Conservation (phyloP, 2,329 filamentous ascomycete genomes). For the Diaporthe citriasiana region DNA sequence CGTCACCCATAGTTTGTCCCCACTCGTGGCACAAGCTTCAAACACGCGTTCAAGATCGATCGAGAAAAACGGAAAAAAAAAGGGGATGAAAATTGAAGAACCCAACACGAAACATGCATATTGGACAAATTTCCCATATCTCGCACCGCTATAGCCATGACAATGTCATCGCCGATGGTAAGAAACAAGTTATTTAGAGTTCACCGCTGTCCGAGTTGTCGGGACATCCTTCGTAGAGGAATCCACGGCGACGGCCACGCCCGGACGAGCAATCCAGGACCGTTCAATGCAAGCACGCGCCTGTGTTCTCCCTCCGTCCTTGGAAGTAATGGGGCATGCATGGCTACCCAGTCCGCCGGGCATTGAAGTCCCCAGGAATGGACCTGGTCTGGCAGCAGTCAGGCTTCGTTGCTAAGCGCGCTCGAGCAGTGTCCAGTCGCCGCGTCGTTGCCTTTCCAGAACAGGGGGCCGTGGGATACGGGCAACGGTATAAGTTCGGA, state of each 20-base stretch:
- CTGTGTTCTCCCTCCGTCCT: not conserved
- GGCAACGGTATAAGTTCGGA: slow-evolving; percentile 18
- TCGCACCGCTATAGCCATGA: not conserved
- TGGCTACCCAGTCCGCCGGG: slow-evolving; percentile 7
- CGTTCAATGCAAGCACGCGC: not conserved
- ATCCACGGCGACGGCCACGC: slow-evolving; percentile 23
- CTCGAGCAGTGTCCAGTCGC: not conserved
- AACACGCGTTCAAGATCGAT: not conserved
- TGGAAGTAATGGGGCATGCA: slow-evolving; percentile 5
- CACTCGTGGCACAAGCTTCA: not conserved
- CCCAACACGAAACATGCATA: slow-evolving; percentile 1
- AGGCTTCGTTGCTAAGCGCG: slow-evolving; percentile 24
- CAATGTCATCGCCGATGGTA: slow-evolving; percentile 14
- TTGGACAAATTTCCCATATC: slow-evolving; percentile 25
- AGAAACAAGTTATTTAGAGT: slow-evolving; percentile 9
- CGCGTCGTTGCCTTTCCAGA: not conserved
- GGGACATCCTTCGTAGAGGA: not conserved
- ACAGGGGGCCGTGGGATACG: slow-evolving; percentile 8
- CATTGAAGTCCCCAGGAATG: slow-evolving; percentile 3
- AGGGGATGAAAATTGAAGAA: not conserved
- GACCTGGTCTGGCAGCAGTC: not conserved
- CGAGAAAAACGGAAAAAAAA: not conserved
- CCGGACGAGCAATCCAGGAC: slow-evolving; percentile 15
- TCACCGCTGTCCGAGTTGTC: slow-evolving; percentile 5
- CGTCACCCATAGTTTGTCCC: not conserved